Percentiles rank a stretch among this genome's conserved stretches.
Conservation (phyloP, 2,329 filamentous ascomycete species). For the Microsporum ferrugineum region DNA sequence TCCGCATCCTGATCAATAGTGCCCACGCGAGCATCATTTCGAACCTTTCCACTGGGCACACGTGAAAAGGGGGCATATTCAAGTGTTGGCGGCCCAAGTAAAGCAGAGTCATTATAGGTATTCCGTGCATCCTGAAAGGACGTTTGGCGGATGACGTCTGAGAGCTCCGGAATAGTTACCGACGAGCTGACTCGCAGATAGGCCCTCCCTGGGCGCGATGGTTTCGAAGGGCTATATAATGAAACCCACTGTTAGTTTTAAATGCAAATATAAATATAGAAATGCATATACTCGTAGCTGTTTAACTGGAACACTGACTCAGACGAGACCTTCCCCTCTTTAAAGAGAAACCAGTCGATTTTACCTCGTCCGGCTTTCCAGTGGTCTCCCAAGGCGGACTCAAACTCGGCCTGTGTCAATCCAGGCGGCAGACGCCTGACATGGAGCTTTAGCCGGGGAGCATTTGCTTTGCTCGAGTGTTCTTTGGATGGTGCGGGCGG, state of each 20-base stretch:
- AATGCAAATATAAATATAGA: neutral
- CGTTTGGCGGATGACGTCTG: conserved; percentile 56
- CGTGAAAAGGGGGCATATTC: conserved; percentile 80
- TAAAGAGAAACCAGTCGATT: conserved; percentile 72
- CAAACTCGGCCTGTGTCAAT: conserved; percentile 68
- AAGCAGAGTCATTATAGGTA: conserved; percentile 56
- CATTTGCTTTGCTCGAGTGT: conserved; percentile 35
- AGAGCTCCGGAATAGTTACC: conserved; percentile 55
- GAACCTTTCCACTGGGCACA: conserved; percentile 60
- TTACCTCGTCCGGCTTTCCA: conserved; percentile 74
- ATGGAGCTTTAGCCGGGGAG: conserved; percentile 67
- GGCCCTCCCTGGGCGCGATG: conserved; percentile 65
- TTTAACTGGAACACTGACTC: conserved; percentile 48
- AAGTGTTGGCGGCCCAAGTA: conserved; percentile 66
- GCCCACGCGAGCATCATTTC: conserved; percentile 74
- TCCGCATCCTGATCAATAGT: conserved; percentile 95
- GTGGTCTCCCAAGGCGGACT: conserved; percentile 57
- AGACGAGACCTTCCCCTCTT: conserved; percentile 64
- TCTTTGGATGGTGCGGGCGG: conserved; percentile 17
- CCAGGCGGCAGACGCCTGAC: conserved; percentile 77
- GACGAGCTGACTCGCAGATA: conserved; percentile 72
- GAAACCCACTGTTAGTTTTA: neutral
- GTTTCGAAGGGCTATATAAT: conserved; percentile 59
- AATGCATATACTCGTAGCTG: neutral
- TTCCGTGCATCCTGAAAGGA: conserved; percentile 74